Percentiles rank a stretch among this genome's conserved stretches.
Conservation (phyloP, 768 basidiomycete species). For the Symmetrospora coprosmae region DNA sequence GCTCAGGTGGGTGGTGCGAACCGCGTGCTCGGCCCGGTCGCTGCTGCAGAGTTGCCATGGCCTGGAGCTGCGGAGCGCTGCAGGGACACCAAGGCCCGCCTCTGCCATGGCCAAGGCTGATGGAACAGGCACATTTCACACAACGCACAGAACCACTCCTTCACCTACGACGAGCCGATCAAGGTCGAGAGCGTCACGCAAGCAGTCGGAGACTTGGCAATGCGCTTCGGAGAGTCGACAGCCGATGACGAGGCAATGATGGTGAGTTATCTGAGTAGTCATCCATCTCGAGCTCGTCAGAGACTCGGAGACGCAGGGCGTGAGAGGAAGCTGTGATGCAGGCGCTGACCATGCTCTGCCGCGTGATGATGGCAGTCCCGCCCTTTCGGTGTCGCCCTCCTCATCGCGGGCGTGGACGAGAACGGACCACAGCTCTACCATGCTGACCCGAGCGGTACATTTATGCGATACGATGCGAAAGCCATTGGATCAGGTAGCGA, state of each 20-base stretch:
- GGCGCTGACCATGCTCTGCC: background rate
- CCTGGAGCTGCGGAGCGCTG: too few relatives aligned
- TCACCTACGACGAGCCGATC: conserved; percentile 92
- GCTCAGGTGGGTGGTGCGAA: conserved; percentile 43
- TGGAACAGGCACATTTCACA: background rate
- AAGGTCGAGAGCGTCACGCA: conserved; percentile 96
- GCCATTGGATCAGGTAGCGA: conserved; percentile 97
- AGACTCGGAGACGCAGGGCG: too few relatives aligned
- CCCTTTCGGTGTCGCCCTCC: conserved; percentile 90
- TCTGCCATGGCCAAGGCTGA: background rate
- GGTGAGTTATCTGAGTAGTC: conserved; percentile 11
- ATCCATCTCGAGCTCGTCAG: too few relatives aligned
- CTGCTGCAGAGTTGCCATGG: too few relatives aligned
- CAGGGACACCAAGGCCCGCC: background rate
- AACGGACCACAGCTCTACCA: conserved; percentile 94
- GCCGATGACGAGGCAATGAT: conserved; percentile 24
- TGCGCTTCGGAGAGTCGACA: conserved; percentile 96
- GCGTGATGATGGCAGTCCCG: conserved; percentile 46
- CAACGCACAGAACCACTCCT: conserved; percentile 60
- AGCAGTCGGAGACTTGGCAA: conserved; percentile 90
- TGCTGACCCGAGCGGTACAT: conserved; percentile 96
- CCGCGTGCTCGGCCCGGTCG: background rate
- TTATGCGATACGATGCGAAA: conserved; percentile 90
- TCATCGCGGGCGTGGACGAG: conserved; percentile 96
- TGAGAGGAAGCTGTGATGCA: too few relatives aligned